A percentile compares a stretch with the other conserved stretches of the same genome.
These are phyloP conservation scores for Ceratobasidium sp. DNA, from an alignment of 1,284 basidiomycete genomes.

Conservation along the genomic window DNA sequence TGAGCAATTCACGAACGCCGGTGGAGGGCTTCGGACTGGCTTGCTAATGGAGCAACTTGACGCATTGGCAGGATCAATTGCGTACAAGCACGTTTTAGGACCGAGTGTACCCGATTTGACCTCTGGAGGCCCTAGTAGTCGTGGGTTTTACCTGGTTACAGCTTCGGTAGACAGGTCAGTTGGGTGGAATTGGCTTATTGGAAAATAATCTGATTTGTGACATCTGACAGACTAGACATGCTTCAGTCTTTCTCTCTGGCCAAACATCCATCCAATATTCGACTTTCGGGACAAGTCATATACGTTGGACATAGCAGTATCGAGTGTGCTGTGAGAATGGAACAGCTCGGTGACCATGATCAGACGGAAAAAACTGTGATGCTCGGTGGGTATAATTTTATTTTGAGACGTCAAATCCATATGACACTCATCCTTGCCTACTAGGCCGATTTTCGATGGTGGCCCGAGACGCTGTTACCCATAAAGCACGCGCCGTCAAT, in stretches of 20 bases:
- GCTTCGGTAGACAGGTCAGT: conserved; percentile 77
- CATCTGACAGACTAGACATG: conserved; percentile 63
- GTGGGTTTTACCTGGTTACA: conserved; percentile 81
- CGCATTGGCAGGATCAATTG: conserved; percentile 80
- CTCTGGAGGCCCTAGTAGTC: conserved; percentile 53
- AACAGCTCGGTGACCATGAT: conserved; percentile 59
- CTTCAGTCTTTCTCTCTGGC: conserved; percentile 48
- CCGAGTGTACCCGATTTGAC: conserved; percentile 53
- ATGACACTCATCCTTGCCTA: background rate
- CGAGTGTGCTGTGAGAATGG: conserved; percentile 84
- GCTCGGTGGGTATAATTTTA: conserved; percentile 57
- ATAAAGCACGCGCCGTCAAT: conserved; percentile 70
- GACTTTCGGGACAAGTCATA: conserved; percentile 79
- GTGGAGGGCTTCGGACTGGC: conserved; percentile 70
- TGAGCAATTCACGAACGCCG: conserved; percentile 72
- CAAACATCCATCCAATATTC: conserved; percentile 61
- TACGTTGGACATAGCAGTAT: conserved; percentile 78
- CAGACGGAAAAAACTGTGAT: conserved; percentile 64
- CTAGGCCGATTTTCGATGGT: conserved; percentile 82
- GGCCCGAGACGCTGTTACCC: conserved; percentile 72
- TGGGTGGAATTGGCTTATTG: conserved; percentile 38
- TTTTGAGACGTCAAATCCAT: background rate
- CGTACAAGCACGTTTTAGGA: conserved; percentile 80
- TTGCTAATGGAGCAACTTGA: conserved; percentile 81
- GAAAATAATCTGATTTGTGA: background rate